Base-by-base conservation (phyloP, 805 yeast genomes). In the Candida sakaeoensis region DNA sequence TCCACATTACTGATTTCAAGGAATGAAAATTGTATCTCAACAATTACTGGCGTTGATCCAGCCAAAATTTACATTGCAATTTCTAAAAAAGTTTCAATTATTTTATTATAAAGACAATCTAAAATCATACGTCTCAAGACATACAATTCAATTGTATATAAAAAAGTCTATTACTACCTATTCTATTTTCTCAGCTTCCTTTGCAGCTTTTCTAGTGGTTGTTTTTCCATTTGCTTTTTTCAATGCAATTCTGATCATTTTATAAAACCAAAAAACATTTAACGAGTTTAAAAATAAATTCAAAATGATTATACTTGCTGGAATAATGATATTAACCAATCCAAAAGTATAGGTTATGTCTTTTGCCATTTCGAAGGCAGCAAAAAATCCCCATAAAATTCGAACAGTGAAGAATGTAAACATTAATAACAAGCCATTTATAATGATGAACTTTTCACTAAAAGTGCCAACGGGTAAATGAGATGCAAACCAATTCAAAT, bases 401-500 rank as follows among this genome's bases (percentile, higher is more conserved):
- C 99, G 74, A 29, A 82, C 87, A 5, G 63, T 36, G 68, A 91
- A 89, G 60, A 93, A 93, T 0, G 82, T 74, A 2, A 69, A 41
- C 48, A 93, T 70, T 45, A 93, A 68, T 17, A 76, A 48, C 7
- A 88, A 38, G 0, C 98, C 98, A 58, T 93, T 93, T 49, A 82
- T 51, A 12, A 76, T 55, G 37, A 79, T 75, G 8, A 77, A 40
- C 46, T 54, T 68, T 17, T 68, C 69, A 30, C 85, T 80, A 37
- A 87, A 70, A 3, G 78, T 60, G 3, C 84, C 85, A 1, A 71
- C 71, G 1, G 95, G 93, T 13, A 89, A 68, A 51, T 85, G 82
- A 23, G 84, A 74, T 24, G 88, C 80, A 60, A 83, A 90, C 96
- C 97, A 93, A 60, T 93, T 87, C 56, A 86, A 59, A 61, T 93